Evolutionary conservation across 2,329 filamentous ascomycete genomes (phyloP), one percentile per base, ranked within the genome.

Genomic region (Neonectria faginata): DNA sequence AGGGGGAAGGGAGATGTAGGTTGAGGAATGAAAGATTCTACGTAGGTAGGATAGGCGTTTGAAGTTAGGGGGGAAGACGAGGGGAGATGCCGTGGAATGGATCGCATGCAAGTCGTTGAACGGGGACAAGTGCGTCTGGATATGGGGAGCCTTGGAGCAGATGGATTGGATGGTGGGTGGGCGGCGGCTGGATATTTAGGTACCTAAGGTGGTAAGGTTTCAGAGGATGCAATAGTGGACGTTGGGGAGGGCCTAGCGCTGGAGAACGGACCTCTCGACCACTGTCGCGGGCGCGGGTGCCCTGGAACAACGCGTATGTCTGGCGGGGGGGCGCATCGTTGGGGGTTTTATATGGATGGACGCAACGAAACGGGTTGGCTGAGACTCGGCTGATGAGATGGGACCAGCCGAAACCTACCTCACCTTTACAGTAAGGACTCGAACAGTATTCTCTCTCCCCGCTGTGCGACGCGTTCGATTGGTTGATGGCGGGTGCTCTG

Each of bases 391-490:
- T 11, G n/a, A n/a, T 42, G 8, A 42, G 39, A 10, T 12, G 39
- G 18, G n/a, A 42, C 39, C 39, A 42, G 39, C 57, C 57, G 42
- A 56, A 54, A 42, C 33, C 51, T 44, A 25, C 25, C 25, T 25
- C 25, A 25, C 25, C 25, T 25, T 25, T 25, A 6, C 25, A 25
- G 25, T 25, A 55, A 61, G 39, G 22, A 47, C 36, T 39, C 36
- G 36, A n/a, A 39, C 3, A 6, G 33, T n/a, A 39, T 39, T 39
- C 36, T 29, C 27, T 29, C 29, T 56, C 65, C 68, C 62, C 57
- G 27, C 25, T 29, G 14, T 33, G 20, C 36, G 55, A 68, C 71
- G 71, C 64, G 69, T 62, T 62, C 67, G 59, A 73, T 73, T 73
- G 71, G 70, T 57, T 56, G 57, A 41, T 20, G 20, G 48, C 16